Evolutionary conservation across 2,329 filamentous ascomycete species (phyloP), one percentile per base, ranked within the genome.

Genomic region (Verticillium longisporum): DNA sequence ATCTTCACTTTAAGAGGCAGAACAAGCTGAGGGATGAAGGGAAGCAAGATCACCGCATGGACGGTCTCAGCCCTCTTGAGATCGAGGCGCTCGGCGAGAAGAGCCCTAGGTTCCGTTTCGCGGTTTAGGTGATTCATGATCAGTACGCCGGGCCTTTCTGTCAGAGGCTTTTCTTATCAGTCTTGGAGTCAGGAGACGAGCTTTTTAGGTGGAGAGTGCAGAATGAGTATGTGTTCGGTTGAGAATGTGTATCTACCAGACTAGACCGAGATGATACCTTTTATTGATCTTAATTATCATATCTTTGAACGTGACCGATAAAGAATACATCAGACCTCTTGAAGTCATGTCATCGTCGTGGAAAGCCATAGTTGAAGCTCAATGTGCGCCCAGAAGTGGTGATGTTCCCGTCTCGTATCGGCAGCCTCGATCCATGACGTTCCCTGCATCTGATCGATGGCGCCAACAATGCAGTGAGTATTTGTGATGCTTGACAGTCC

Each of bases 71-170:
- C 1, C 74, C 75, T 56, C 67, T 73, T 15, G 75, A 79, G 65
- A 75, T 79, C 37, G 70, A 70, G 41, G 72, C 75, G 36, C 69
- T 79, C 69, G 78, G 78, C 1, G 78, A 80, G 68, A 66, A 71
- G 54, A 75, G 70, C 61, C 74, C 74, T 0, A 64, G 71, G 15
- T 76, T 71, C 60, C 61, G 67, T 4, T 73, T 67, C 32, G 66
- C 69, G 5, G 33, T 59, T 10, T 59, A 59, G 45, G 45, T 10
- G 45, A 18, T 26, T 7, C 21, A 18, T 50, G 38, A 3, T 6
- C 26, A 26, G 26, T 6, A 36, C 34, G 34, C 34, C 2, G 15
- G 13, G 45, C 45, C 45, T 50, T 2, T 50, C 9, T 50, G 18
- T 50, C 18, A 26, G 45, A 50, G 45, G 45, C 45, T 26, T 50